Evolutionary conservation across 2,329 filamentous ascomycete genomes (phyloP).

Genomic region (Pseudocercospora eumusae): DNA sequence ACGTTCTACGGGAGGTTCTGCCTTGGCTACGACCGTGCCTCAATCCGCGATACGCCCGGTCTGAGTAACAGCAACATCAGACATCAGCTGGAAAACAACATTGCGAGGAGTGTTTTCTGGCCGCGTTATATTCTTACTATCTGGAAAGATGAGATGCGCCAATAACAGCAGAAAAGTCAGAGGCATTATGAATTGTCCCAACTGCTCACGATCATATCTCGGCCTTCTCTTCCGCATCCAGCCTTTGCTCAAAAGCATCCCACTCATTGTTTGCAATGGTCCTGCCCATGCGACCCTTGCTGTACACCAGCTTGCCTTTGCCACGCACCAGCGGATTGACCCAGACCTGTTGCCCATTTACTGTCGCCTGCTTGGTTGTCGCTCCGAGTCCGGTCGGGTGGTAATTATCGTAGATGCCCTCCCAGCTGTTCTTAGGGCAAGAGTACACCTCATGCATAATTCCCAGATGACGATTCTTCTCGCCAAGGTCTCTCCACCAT

Average conservation of each 20-base stretch:
- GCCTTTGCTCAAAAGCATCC: constrained; percentile 7
- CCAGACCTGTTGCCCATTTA: constrained; percentile 20
- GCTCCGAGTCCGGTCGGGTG: constrained; percentile 22
- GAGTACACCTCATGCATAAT: constrained; percentile 25
- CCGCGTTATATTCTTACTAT: constrained; percentile 19
- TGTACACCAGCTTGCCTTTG: constrained; percentile 21
- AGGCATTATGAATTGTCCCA: background rate
- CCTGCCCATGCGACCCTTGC: constrained; percentile 23
- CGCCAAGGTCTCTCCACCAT: constrained; percentile 15
- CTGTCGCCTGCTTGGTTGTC: constrained; percentile 17
- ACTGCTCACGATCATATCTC: background rate
- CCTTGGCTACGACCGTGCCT: constrained; percentile 19
- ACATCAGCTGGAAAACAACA: background rate
- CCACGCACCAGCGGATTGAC: constrained; percentile 19
- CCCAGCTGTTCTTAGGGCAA: constrained; percentile 19
- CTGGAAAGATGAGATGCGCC: background rate
- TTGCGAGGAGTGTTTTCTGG: constrained; percentile 10
- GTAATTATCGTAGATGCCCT: constrained; percentile 24
- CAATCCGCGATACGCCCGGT: background rate
- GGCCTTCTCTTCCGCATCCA: background rate
- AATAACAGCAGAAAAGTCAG: background rate
- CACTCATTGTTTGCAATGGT: constrained; percentile 5
- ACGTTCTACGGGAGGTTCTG: constrained; percentile 17
- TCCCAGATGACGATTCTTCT: constrained; percentile 16
- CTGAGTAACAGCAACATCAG: background rate